Conservation (phyloP, 345 rosid genomes). For the Citrus trifoliata region DNA sequence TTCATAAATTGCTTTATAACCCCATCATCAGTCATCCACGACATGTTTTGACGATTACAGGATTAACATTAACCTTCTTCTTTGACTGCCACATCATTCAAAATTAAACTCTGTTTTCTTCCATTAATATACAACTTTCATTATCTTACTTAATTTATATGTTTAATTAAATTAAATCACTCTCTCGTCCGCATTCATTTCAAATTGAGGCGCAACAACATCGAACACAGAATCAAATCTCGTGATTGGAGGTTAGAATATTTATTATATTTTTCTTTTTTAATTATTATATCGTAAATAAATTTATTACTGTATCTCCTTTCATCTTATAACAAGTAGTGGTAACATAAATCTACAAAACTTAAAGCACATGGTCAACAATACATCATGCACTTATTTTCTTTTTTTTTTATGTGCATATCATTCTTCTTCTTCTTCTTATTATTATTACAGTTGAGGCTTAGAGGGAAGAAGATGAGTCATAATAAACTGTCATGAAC, state of each 20-base stretch:
- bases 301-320: background rate
- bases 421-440: background rate
- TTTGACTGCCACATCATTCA: background rate
- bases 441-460: background rate
- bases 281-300: background rate
- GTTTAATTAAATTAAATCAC: background rate
- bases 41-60: too few species aligned
- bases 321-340: background rate
- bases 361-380: conserved; percentile 6
- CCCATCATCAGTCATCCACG: background rate
- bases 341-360: background rate
- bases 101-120: background rate
- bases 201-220: conserved; percentile 8
- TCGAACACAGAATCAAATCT: conserved; percentile 30
- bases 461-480: background rate
- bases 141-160: too few species aligned
- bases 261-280: background rate
- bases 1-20: background rate
- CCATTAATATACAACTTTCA: too few species aligned
- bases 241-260: conserved; percentile 41
- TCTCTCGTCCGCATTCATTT: conserved; percentile 8
- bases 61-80: background rate
- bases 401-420: background rate
- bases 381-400: background rate
- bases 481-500: background rate